Evolutionary conservation across 2,329 filamentous ascomycete genomes (phyloP), one percentile per base, ranked within the genome.

Genomic region (Botrytis fabae): DNA sequence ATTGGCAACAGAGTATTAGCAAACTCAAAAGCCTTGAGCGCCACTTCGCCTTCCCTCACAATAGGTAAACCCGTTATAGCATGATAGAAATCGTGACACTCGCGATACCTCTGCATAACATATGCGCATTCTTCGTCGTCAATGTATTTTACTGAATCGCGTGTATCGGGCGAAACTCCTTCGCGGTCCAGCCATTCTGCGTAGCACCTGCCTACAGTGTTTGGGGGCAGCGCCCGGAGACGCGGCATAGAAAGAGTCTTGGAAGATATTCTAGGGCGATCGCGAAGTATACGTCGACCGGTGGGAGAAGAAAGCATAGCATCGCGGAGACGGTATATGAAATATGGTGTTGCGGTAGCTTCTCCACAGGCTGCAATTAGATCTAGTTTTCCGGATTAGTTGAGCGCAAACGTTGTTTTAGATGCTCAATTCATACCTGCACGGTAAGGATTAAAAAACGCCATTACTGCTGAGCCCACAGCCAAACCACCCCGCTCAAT

Each of bases 51-150:
- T 85, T 99, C 96, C n/a, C 94, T 88, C 75, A 97, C 92, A 60
- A 97, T 89, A 0, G 96, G 96, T 65, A 99, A 84, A 0, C 95
- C 95, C 0, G 95, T 97, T 70, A 99, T 86, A 0, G 96, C 95
- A 82, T 99, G 96, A 84, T 97, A 98, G 83, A 99, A 98, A 82
- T 99, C 96, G 82, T 99, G 96, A 77, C 93, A 97, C 83, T 99
- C 96, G 75, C 96, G 91, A 83, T 99, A 99, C 71, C 96, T 90
- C 85, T 98, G 96, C 93, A 99, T 97, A 28, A 98, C 96, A 84
- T 98, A 99, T 51, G 96, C 96, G 81, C 95, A 97, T 83, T 99
- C 96, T 78, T 92, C 91, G 80, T 98, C 91, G 82, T 98, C 95
- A 75, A 99, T 94, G 84, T 97, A 98, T 70, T 93, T 90, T 59